Evolutionary conservation across 805 yeast genomes (phyloP), one percentile per base, ranked within the genome.

Genomic region (Starmerella tilneyi): DNA sequence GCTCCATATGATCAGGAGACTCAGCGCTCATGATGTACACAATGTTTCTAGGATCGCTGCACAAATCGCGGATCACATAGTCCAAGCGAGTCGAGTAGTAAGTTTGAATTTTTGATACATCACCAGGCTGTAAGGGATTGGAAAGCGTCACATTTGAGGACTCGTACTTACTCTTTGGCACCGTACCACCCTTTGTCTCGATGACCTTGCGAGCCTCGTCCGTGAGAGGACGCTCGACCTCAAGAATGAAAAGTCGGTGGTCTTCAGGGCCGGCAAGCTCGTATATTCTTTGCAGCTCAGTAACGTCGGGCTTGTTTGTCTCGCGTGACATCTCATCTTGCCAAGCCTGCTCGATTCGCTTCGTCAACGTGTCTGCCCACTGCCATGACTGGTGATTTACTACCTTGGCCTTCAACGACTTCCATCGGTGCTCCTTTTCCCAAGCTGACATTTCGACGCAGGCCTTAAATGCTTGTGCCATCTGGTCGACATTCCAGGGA

Each of bases 401-500:
- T 0, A 89, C 79, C 29, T 74, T 72, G n/a, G 71, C 63, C 53
- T 73, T 68, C 59, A 84, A 70, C 17, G 63, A 64, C 16, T 69
- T 60, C 92, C 94, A 85, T 37, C 84, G 70, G 28, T 63, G 54
- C 27, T 63, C 55, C 49, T 77, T 77, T 50, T 81, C 89, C n/a
- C 66, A 70, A 1, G 59, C 59, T 4, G 70, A 46, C 85, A 86
- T 78, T 13, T 74, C 75, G 32, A 92, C 63, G n/a, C 84, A 84
- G 8, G 56, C 46, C 49, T 75, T 69, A 45, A 84, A 80, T 8
- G 74, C 69, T n/a, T 74, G 69, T 0, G 92, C 69, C 48, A 86
- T 75, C 48, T 73, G 73, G 36, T 70, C 72, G 23, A 74, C 69
- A 62, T 86, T 89, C 94, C 96, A 92, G 2, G 98, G 98, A 57